Conservation (phyloP, 2,329 filamentous ascomycete species). For the Xylaria sp. region DNA sequence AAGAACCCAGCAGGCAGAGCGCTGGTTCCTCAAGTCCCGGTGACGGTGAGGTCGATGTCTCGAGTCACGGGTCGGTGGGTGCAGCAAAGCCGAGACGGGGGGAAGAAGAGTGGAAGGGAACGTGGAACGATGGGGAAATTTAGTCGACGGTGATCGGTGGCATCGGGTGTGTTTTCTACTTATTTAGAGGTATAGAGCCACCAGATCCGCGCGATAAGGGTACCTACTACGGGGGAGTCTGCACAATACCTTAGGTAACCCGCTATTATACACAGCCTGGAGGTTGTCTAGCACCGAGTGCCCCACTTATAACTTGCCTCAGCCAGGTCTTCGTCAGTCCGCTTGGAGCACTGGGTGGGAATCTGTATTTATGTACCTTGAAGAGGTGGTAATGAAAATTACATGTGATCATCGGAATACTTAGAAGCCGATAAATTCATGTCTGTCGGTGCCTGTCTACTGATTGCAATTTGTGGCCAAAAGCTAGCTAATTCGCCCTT, state of each 20-base stretch:
- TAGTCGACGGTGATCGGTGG: constrained; percentile 20
- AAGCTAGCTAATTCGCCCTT: background rate
- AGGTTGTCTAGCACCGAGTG: constrained; percentile 1
- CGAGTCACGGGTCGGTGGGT: constrained; percentile 36
- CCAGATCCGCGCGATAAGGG: constrained; percentile 24
- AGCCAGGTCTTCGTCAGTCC: background rate
- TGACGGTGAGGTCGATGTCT: constrained; percentile 29
- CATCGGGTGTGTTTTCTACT: constrained; percentile 32
- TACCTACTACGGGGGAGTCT: constrained; percentile 10
- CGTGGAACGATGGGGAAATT: constrained; percentile 29
- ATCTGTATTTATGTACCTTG: background rate
- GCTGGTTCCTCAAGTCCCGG: constrained; percentile 27
- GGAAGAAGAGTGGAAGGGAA: constrained; percentile 26
- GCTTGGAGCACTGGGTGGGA: background rate
- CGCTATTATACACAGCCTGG: too few relatives aligned
- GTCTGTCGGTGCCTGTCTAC: background rate
- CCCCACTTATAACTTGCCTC: constrained; percentile 23
- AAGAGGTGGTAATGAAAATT: background rate
- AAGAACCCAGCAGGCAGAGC: constrained; percentile 19
- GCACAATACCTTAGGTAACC: background rate
- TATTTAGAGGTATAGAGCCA: constrained; percentile 25
- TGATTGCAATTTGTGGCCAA: background rate
- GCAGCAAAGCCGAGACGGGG: constrained; percentile 33
- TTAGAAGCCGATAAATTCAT: constrained; percentile 1
- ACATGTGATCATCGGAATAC: constrained; percentile 4